These are phyloP conservation scores for Hippophae tibetana DNA, from an alignment of 306 rosid species.

Conservation along the genomic window DNA sequence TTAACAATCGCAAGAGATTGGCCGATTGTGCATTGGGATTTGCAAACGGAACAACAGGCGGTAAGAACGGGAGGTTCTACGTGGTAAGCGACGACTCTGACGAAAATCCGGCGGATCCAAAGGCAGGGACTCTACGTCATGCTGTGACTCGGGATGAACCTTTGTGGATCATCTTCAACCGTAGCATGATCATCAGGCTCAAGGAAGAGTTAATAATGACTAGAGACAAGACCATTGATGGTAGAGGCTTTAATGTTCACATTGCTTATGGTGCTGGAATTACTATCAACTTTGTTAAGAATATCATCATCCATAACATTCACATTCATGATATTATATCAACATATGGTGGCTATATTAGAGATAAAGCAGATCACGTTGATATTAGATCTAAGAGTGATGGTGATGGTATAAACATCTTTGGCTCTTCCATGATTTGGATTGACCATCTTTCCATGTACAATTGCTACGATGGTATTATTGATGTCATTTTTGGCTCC, in stretches of 20 bases:
- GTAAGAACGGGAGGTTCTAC: conserved; percentile 49
- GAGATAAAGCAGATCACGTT: conserved; percentile 36
- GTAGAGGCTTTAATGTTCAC: conserved; percentile 45
- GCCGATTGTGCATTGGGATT: conserved; percentile 56
- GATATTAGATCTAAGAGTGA: conserved; percentile 56
- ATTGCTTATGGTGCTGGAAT: conserved; percentile 62
- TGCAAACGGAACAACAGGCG: conserved; percentile 47
- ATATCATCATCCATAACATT: conserved; percentile 54
- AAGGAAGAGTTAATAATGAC: conserved; percentile 51
- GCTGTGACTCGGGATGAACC: conserved; percentile 50
- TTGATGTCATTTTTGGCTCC: conserved; percentile 69
- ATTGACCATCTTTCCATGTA: conserved; percentile 78
- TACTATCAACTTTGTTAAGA: conserved; percentile 46
- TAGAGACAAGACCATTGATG: conserved; percentile 71
- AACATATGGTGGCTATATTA: conserved; percentile 39
- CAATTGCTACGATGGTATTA: conserved; percentile 43
- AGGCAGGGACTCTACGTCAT: conserved; percentile 56
- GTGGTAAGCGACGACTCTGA: conserved; percentile 56
- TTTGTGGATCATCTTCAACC: conserved; percentile 58
- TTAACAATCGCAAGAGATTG: conserved; percentile 38
- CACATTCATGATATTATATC: conserved; percentile 35
- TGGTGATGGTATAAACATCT: conserved; percentile 79
- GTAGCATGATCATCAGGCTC: conserved; percentile 47
- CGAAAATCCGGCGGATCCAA: conserved; percentile 29
- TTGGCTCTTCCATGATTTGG: conserved; percentile 64